A percentile compares a stretch with the other conserved stretches of the same genome.
Conservation (phyloP, 805 yeast genomes). For the Starmerella sp. region DNA sequence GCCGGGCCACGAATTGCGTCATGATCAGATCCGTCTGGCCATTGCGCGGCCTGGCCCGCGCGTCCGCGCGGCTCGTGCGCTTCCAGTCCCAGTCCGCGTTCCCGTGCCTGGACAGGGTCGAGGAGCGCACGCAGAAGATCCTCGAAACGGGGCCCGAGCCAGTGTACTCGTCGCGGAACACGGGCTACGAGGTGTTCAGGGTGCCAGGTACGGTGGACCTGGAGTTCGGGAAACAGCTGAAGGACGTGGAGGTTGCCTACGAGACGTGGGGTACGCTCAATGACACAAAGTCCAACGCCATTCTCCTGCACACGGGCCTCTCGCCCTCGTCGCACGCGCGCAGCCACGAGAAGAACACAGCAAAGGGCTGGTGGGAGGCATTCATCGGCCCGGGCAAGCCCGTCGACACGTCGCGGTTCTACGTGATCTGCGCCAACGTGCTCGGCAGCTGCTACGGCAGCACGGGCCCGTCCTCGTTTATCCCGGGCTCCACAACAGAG, state of each 20-base stretch:
- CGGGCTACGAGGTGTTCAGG: constrained; percentile 51
- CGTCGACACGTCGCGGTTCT: constrained; percentile 70
- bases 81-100: constrained; percentile 32
- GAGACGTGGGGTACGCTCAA: constrained; percentile 84
- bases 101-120: constrained; percentile 76
- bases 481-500: constrained; percentile 49
- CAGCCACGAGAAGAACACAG: constrained; percentile 56
- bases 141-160: constrained; percentile 71
- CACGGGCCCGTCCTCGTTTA: constrained; percentile 77
- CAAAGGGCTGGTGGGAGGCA: constrained; percentile 92
- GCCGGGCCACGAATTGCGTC: not conserved
- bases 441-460: constrained; percentile 93
- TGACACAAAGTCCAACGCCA: constrained; percentile 51
- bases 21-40: not conserved
- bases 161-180: constrained; percentile 50
- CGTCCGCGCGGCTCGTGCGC: not conserved
- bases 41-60: not conserved
- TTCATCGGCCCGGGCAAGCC: constrained; percentile 75
- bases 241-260: constrained; percentile 72
- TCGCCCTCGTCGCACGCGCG: constrained; percentile 92
- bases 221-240: constrained; percentile 72
- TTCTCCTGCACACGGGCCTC: constrained; percentile 77
- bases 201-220: constrained; percentile 39
- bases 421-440: constrained; percentile 81
- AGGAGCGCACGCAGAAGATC: constrained; percentile 35